Evolutionary conservation across 768 basidiomycete species (phyloP).

Genomic region (Piloderma croceum): DNA sequence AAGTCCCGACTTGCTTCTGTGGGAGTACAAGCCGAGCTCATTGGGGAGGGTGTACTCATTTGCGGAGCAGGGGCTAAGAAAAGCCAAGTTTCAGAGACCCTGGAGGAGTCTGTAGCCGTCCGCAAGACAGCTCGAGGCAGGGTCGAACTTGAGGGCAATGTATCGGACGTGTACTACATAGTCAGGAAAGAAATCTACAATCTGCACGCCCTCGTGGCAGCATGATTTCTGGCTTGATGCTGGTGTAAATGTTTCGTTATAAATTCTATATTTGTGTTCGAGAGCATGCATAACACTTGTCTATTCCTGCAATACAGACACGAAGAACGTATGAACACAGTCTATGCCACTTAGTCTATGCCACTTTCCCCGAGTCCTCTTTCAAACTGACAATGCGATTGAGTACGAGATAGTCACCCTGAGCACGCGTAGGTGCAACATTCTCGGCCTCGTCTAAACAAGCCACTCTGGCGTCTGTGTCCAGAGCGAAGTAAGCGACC

Average conservation of each 20-base stretch:
- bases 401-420: slow-evolving; percentile 77
- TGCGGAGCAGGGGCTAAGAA: slow-evolving; percentile 62
- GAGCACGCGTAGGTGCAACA: slow-evolving; percentile 37
- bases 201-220: slow-evolving; percentile 83
- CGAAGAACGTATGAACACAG: too few relatives aligned
- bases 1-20: slow-evolving; percentile 73
- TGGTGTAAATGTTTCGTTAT: not conserved
- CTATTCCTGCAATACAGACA: too few relatives aligned
- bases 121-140: slow-evolving; percentile 79
- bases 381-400: slow-evolving; percentile 94
- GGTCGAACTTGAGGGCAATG: slow-evolving; percentile 85
- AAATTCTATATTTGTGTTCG: too few relatives aligned
- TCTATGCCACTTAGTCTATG: too few relatives aligned
- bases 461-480: slow-evolving; percentile 73
- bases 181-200: slow-evolving; percentile 88
- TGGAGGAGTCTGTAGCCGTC: slow-evolving; percentile 77
- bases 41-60: slow-evolving; percentile 94
- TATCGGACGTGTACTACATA: slow-evolving; percentile 83
- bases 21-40: slow-evolving; percentile 85
- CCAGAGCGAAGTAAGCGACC: slow-evolving; percentile 91
- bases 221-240: slow-evolving; percentile 26
- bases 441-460: slow-evolving; percentile 53
- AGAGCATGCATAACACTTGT: too few relatives aligned
- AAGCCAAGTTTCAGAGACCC: slow-evolving; percentile 33
- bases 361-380: slow-evolving; percentile 92